Conservation (phyloP, 495 filamentous ascomycete genomes). For the Talaromyces thailandensis region DNA sequence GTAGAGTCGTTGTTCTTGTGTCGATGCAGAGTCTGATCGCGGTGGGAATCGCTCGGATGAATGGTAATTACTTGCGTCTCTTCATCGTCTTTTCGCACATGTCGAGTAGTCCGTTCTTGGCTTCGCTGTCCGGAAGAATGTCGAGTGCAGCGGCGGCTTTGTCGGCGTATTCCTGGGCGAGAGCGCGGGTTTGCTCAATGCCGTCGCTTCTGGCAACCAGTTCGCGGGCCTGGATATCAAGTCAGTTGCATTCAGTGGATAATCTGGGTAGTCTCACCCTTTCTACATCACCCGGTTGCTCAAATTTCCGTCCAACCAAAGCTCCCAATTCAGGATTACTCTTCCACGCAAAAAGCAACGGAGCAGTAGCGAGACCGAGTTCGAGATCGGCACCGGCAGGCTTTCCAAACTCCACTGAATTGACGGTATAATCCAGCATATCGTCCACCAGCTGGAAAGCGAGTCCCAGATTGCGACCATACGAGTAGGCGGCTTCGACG, state of each 20-base stretch:
- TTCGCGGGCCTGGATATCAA: conserved; percentile 59
- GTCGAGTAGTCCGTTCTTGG: conserved; percentile 80
- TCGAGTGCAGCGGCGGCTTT: conserved; percentile 77
- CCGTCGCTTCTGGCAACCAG: conserved; percentile 76
- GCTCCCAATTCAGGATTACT: conserved; percentile 73
- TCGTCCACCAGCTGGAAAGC: conserved; percentile 99
- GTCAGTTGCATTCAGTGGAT: neutral
- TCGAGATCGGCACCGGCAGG: conserved; percentile 91
- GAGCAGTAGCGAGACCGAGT: conserved; percentile 90
- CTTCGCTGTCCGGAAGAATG: conserved; percentile 81
- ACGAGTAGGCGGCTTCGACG: conserved; percentile 82
- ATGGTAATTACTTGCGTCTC: conserved; percentile 73
- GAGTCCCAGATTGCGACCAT: conserved; percentile 85
- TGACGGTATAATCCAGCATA: conserved; percentile 92
- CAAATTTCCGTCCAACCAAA: conserved; percentile 87
- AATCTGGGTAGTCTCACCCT: conserved; percentile 45
- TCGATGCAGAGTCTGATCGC: neutral
- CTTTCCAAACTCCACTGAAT: conserved; percentile 78
- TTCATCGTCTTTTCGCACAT: conserved; percentile 91
- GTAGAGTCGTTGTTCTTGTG: neutral
- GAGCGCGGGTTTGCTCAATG: conserved; percentile 76
- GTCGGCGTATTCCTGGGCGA: conserved; percentile 85
- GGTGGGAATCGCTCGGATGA: no score
- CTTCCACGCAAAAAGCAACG: conserved; percentile 93
- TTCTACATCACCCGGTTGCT: conserved; percentile 70